A percentile compares a stretch with the other conserved stretches of the same genome.
Evolutionary conservation across 192 early-diverging fungal species (phyloP).

Genomic region (Coemansia sp.): DNA sequence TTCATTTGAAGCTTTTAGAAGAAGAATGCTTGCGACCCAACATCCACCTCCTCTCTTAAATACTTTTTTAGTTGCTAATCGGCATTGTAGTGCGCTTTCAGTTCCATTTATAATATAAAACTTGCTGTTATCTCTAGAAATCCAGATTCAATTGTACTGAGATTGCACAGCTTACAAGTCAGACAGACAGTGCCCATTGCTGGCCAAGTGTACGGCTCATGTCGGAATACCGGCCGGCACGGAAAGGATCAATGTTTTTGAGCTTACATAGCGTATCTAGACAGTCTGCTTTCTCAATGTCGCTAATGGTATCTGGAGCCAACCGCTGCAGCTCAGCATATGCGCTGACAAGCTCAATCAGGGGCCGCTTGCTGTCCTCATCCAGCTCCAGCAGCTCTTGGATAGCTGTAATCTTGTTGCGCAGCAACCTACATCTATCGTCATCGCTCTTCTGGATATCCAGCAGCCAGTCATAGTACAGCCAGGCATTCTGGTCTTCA

Average conservation of each 20-base stretch:
- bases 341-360: constrained; percentile 30
- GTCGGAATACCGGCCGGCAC: constrained; percentile 32
- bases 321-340: constrained; percentile 26
- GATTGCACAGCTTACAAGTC: too few species aligned
- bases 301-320: constrained; percentile 8
- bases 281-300: constrained; percentile 24
- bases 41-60: constrained; percentile 54
- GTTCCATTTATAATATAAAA: too few species aligned
- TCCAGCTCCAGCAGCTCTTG: constrained; percentile 53
- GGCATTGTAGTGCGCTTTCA: too few species aligned
- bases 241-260: constrained; percentile 28
- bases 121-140: too few species aligned
- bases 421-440: constrained; percentile 21
- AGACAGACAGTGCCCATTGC: constrained; percentile 14
- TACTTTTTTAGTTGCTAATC: neutral
- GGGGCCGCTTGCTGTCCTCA: constrained; percentile 40
- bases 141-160: too few species aligned
- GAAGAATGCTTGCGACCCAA: constrained; percentile 75
- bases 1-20: constrained; percentile 71
- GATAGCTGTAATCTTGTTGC: constrained; percentile 31
- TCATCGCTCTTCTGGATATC: constrained; percentile 47
- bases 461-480: constrained; percentile 95
- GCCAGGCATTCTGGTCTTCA: constrained; percentile 94
- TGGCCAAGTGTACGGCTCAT: constrained; percentile 17
- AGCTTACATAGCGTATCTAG: constrained; percentile 20